Base-by-base conservation (phyloP, 2,329 filamentous ascomycete genomes). In the Ceratocystiopsis sp. region DNA sequence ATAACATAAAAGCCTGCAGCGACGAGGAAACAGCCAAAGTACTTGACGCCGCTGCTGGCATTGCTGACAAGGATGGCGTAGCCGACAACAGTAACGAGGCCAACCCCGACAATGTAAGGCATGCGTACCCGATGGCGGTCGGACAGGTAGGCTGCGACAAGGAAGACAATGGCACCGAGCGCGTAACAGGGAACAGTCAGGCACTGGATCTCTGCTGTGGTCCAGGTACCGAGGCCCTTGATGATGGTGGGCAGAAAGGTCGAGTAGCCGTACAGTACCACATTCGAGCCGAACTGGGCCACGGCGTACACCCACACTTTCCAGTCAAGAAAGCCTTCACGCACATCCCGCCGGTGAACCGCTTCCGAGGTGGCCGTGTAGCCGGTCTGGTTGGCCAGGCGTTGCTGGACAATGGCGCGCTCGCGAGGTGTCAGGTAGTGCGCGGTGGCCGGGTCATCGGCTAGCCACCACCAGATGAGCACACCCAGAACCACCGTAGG, bases 231-330 rank as follows among this genome's bases (percentile, higher is more conserved):
- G 42, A 87, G 71, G 4, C 70, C 75, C 37, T 73, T 65, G 56
- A 89, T 84, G 50, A 89, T 87, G 5, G 80, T 85, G 0, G 83
- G 83, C 38, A 89, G 61, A 54, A 87, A 87, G 0, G 80, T 85
- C 41, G 75, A 80, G 57, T 77, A 86, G 5, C 68, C 67, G 53
- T 87, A 87, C 0, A 87, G 66, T 73, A 86, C 81, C 1, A 78
- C 83, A 53, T 85, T 80, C 15, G 71, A 68, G 5, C 80, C 79
- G 54, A 86, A 86, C 55, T 84, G 79, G 6, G 66, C 79, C 35
- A 75, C 57, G 49, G 69, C 78, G 55, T 85, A 85, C 1, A 69
- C 61, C 67, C 77, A 84, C 19, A 84, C 73, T 55, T 81, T 85
- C 80, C 80, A 85, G 58, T 89, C 83, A 49, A 65, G 69, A 46